Percentiles rank a stretch among this genome's conserved stretches.
phyloP scores from a whole-genome alignment of 2,329 filamentous ascomycete species.

The Rutstroemia sydowiana region DNA sequence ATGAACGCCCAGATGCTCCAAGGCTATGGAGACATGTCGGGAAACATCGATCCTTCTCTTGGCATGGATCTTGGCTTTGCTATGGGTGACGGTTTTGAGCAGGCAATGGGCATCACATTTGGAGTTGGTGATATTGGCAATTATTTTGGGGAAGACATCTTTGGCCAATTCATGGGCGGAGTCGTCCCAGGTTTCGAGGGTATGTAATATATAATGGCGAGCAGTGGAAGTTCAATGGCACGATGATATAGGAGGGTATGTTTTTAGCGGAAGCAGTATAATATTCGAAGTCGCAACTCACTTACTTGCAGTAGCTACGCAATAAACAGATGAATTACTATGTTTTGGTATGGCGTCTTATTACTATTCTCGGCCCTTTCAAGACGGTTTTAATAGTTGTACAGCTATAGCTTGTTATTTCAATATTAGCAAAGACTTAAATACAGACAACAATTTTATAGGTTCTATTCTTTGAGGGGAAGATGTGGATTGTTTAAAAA shows the following conservation, averaged over 20 bases:
- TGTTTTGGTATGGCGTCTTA: too few species aligned
- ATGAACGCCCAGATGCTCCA: constrained; percentile 14
- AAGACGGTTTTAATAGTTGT: too few species aligned
- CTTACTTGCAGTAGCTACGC: too few species aligned
- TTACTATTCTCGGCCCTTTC: too few species aligned
- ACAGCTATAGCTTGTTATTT: too few species aligned
- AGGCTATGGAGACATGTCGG: constrained; percentile 11
- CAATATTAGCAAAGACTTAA: too few species aligned
- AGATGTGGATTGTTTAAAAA: too few species aligned
- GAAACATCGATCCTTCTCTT: constrained; percentile 27
- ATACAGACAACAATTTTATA: too few species aligned
- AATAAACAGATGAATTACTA: too few species aligned
- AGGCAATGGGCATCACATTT: constrained; percentile 28
- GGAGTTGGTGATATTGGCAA: constrained; percentile 27
- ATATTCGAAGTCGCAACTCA: too few species aligned
- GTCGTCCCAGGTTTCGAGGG: constrained; percentile 18
- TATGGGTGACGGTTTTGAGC: constrained; percentile 30
- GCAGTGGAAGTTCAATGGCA: background rate
- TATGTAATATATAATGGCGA: background rate
- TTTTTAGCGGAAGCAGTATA: background rate
- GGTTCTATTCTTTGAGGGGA: too few species aligned
- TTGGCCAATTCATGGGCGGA: constrained; percentile 18
- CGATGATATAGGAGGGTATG: background rate
- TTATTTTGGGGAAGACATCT: constrained; percentile 27
- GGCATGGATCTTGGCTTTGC: constrained; percentile 24